Evolutionary conservation across 1,284 basidiomycete species (phyloP), one percentile per base, ranked within the genome.

Genomic region (Ganoderma boninense): DNA sequence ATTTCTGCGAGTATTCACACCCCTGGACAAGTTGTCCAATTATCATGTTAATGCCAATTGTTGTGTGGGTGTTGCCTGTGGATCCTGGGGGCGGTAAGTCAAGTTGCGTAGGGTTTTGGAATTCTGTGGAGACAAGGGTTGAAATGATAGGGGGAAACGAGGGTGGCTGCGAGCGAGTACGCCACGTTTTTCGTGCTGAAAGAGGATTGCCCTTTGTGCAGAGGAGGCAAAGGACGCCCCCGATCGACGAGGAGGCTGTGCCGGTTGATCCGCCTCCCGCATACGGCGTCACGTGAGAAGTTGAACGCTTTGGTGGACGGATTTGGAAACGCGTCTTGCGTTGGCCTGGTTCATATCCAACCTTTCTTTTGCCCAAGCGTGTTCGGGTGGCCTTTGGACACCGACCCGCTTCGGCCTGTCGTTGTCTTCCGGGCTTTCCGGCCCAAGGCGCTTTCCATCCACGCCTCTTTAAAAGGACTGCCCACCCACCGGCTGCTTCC

Each of bases 381-480:
- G 23, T 42, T 43, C 60, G 23, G 60, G 60, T 62, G 40, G 60
- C 40, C 60, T 62, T 62, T 62, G 18, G 60, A 62, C 40, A 60
- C n/a, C 57, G 57, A 60, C 35, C 32, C 57, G 11, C 38, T 40
- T 23, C n/a, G 57, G 6, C 57, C 57, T 40, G 60, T 62, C 40
- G 57, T 35, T 59, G 64, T 62, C 35, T 7, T 42, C 46, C 59
- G 8, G 43, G 46, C 4, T 20, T 43, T 59, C 42, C n/a, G 67
- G 59, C 26, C 16, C 23, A n/a, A 52, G 68, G 60, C 56, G 63
- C 67, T 65, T 62, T 64, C 43, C 16, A 40, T 38, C 43, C 44
- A 23, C 62, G 65, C 61, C 68, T 69, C 14, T 42, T 49, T 69
- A 69, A 66, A 46, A 65, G 43, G 64, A 44, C 20, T n/a, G n/a